These are phyloP conservation scores for Diutina sp. DNA, from an alignment of 1,139 yeast species.

Conservation along the genomic window DNA sequence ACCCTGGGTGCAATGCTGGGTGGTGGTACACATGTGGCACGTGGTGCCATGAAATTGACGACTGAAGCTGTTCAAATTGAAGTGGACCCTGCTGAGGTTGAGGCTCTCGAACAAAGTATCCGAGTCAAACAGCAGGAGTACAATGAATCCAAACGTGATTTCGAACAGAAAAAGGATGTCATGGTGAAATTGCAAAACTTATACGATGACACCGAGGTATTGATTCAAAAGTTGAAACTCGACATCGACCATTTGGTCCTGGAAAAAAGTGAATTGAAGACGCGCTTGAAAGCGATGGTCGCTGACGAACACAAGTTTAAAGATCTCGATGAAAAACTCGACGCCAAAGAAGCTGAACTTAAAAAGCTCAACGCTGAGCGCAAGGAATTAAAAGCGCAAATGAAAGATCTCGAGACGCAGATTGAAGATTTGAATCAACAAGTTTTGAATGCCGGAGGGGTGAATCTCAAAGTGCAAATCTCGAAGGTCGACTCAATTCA, in stretches of 20 bases:
- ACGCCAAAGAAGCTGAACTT: slow-evolving; percentile 24
- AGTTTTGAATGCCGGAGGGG: slow-evolving; percentile 90
- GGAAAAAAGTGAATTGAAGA: slow-evolving; percentile 30
- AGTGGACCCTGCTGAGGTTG: slow-evolving; percentile 42
- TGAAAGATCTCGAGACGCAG: slow-evolving; percentile 43
- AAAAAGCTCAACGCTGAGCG: slow-evolving; percentile 22
- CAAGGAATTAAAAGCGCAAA: slow-evolving; percentile 34
- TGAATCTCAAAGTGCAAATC: slow-evolving; percentile 65
- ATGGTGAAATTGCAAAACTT: slow-evolving; percentile 47
- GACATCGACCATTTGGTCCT: slow-evolving; percentile 52
- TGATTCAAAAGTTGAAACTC: slow-evolving; percentile 44
- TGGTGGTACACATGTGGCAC: slow-evolving; percentile 65
- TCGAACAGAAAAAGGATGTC: slow-evolving; percentile 46
- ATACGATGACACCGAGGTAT: slow-evolving; percentile 58
- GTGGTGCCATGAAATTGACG: slow-evolving; percentile 51
- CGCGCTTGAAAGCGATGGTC: slow-evolving; percentile 21
- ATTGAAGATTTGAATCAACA: slow-evolving; percentile 56
- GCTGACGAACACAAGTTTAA: slow-evolving; percentile 21
- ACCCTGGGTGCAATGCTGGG: slow-evolving; percentile 97
- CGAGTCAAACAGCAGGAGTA: slow-evolving; percentile 42
- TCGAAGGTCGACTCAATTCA: slow-evolving; percentile 69
- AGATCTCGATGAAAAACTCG: slow-evolving; percentile 22
- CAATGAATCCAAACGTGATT: slow-evolving; percentile 38
- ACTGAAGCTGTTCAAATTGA: slow-evolving; percentile 15
- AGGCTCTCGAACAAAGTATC: slow-evolving; percentile 40